A percentile compares a stretch with the other conserved stretches of the same genome.
Conservation (phyloP, 2,329 filamentous ascomycete genomes). For the Fusarium sublunatum region DNA sequence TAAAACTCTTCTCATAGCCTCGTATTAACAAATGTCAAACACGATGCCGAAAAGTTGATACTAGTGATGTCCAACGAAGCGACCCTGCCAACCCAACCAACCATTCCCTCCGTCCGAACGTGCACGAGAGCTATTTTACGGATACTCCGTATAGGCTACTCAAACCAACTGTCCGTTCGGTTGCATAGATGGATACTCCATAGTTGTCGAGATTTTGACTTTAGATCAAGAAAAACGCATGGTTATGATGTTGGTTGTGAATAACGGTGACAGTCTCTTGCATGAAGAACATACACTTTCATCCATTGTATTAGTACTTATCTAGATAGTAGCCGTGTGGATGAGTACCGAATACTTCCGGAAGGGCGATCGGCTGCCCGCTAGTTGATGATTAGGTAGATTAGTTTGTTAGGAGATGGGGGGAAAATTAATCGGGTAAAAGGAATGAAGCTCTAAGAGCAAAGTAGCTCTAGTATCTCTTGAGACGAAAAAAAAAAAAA, state of each 20-base stretch:
- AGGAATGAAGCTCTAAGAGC: neutral
- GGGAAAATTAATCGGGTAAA: neutral
- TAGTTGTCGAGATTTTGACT: neutral
- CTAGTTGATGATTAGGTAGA: neutral
- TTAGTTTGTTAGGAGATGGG: neutral
- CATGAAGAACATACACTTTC: neutral
- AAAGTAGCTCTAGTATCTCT: too few relatives aligned
- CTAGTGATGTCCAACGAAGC: neutral
- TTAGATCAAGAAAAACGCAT: neutral
- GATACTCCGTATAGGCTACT: neutral
- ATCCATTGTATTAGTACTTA: neutral
- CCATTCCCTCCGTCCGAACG: neutral
- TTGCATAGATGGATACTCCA: too few relatives aligned
- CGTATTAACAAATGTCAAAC: too few relatives aligned
- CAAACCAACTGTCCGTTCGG: neutral
- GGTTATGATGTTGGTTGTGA: neutral
- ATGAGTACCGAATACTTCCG: neutral
- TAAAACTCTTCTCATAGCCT: neutral
- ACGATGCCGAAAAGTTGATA: neutral
- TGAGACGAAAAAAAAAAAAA: slow-evolving; percentile 5
- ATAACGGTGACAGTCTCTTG: neutral
- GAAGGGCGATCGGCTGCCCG: neutral
- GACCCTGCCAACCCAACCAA: neutral
- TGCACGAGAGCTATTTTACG: neutral
- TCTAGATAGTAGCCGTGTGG: too few relatives aligned